These are phyloP conservation scores for Diaporthe sp. DNA, from an alignment of 2,329 filamentous ascomycete species.

Conservation along the genomic window DNA sequence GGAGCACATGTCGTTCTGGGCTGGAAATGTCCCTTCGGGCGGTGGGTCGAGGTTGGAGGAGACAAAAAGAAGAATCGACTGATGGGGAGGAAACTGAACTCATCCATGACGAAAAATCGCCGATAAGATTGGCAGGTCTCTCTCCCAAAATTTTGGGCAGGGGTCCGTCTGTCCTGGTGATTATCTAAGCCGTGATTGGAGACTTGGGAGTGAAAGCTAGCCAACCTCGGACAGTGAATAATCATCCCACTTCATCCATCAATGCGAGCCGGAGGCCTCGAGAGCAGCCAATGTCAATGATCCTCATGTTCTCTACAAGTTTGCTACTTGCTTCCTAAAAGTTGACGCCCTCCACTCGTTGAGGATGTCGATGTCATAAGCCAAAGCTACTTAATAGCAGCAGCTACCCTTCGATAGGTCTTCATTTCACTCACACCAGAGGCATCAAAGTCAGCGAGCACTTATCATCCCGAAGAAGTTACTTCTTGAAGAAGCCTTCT, in stretches of 20 bases:
- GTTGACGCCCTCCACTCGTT: neutral
- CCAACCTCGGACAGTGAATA: neutral
- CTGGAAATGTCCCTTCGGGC: no score
- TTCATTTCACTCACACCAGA: no score
- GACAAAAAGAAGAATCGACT: slow-evolving; percentile 26
- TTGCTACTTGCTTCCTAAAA: neutral
- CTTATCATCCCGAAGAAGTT: neutral
- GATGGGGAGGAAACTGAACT: slow-evolving; percentile 5
- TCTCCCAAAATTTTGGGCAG: slow-evolving; percentile 28
- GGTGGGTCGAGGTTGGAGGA: neutral
- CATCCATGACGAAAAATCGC: slow-evolving; percentile 35
- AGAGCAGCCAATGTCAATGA: neutral
- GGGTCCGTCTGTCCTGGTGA: neutral
- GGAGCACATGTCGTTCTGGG: slow-evolving; percentile 13
- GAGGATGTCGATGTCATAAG: neutral
- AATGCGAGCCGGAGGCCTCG: slow-evolving; percentile 5
- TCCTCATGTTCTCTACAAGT: neutral
- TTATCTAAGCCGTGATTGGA: slow-evolving; percentile 6
- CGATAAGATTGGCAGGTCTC: slow-evolving; percentile 33
- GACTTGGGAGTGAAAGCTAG: no score
- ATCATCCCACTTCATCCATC: neutral
- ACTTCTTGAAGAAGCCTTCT: neutral
- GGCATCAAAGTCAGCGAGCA: neutral
- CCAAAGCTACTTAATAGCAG: neutral
- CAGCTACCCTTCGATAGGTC: neutral